phyloP scores from a whole-genome alignment of 192 early-diverging fungal genomes.

The Coemansia sp. region DNA sequence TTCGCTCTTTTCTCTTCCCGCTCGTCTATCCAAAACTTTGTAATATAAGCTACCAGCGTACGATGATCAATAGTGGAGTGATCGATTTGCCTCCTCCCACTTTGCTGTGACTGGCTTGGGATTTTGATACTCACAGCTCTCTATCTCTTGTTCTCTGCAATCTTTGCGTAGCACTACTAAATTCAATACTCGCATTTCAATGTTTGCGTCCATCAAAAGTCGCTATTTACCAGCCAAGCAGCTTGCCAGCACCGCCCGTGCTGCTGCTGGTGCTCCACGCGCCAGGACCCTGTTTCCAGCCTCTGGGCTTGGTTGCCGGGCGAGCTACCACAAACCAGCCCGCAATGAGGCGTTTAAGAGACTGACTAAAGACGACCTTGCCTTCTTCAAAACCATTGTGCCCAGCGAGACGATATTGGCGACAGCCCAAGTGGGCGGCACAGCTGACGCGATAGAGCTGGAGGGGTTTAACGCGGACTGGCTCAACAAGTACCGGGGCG shows the following conservation, averaged over 20 bases:
- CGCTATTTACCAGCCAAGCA: not conserved
- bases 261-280: not conserved
- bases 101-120: not conserved
- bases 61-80: no score
- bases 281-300: not conserved
- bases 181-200: not conserved
- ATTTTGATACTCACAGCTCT: not conserved
- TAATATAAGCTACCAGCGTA: not conserved
- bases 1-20: not conserved
- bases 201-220: slow-evolving; percentile 20
- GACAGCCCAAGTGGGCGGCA: slow-evolving; percentile 40
- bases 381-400: slow-evolving; percentile 58
- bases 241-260: not conserved
- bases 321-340: slow-evolving; percentile 27
- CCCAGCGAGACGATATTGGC: slow-evolving; percentile 48
- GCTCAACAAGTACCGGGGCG: slow-evolving; percentile 92
- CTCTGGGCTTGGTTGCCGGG: not conserved
- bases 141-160: not conserved
- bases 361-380: slow-evolving; percentile 61
- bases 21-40: not conserved
- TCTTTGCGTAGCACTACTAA: not conserved
- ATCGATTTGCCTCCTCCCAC: not conserved
- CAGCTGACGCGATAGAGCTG: slow-evolving; percentile 58
- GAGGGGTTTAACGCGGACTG: slow-evolving; percentile 82
- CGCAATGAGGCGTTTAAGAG: slow-evolving; percentile 37